These are phyloP conservation scores for Pichia sp. DNA, from an alignment of 1,139 yeast genomes.

Conservation along the genomic window DNA sequence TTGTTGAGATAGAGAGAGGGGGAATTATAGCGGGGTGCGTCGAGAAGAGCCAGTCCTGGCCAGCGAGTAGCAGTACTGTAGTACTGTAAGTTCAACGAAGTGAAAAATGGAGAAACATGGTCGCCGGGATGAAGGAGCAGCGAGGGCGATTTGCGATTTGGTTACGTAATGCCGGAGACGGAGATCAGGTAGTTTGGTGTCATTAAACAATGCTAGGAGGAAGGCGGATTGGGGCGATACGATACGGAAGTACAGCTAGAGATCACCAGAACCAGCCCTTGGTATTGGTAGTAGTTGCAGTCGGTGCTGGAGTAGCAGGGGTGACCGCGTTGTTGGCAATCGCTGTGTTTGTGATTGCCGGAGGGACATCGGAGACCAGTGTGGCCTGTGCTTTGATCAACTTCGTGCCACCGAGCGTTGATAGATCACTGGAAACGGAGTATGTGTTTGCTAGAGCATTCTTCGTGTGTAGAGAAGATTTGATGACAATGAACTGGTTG, in stretches of 20 bases:
- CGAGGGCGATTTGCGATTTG: too few relatives aligned
- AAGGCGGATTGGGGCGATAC: not conserved
- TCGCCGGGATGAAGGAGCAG: too few relatives aligned
- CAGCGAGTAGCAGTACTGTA: too few relatives aligned
- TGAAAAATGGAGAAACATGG: not conserved
- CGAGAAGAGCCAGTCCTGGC: too few relatives aligned
- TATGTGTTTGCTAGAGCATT: slow-evolving; percentile 25
- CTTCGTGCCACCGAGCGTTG: slow-evolving; percentile 31
- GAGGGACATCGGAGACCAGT: slow-evolving; percentile 5
- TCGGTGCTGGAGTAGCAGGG: not conserved
- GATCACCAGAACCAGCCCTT: slow-evolving; percentile 7
- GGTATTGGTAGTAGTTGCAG: not conserved
- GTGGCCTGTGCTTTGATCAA: slow-evolving; percentile 37
- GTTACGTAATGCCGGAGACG: not conserved
- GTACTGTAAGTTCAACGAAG: too few relatives aligned
- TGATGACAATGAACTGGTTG: slow-evolving; percentile 67
- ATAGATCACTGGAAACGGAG: slow-evolving; percentile 29
- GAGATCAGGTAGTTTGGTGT: not conserved
- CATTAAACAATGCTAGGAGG: not conserved
- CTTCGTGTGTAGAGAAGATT: slow-evolving; percentile 36
- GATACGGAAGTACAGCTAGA: not conserved
- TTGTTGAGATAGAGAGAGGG: not conserved
- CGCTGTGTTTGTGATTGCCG: not conserved
- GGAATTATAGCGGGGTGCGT: too few relatives aligned
- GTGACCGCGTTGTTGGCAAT: too few relatives aligned